These are phyloP conservation scores for Aspergillus clavatus DNA, from an alignment of 2,329 filamentous ascomycete species.

Conservation along the genomic window DNA sequence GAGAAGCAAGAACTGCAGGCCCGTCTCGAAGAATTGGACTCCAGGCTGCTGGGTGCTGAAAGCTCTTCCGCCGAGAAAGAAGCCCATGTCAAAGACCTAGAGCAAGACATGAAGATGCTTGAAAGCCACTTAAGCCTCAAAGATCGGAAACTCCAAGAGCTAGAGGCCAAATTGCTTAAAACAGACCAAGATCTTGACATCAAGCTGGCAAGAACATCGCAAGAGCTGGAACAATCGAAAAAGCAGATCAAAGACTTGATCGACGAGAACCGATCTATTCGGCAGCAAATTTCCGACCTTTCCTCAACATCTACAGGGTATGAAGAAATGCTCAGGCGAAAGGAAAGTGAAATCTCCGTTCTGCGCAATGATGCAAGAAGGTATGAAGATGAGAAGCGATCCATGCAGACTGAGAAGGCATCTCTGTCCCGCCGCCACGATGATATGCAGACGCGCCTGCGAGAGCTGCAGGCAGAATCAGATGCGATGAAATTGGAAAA, in stretches of 20 bases:
- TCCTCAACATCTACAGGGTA: slow-evolving; percentile 91
- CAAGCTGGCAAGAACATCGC: slow-evolving; percentile 71
- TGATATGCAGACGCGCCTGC: slow-evolving; percentile 67
- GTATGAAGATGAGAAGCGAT: slow-evolving; percentile 72
- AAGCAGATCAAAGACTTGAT: slow-evolving; percentile 70
- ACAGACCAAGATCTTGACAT: slow-evolving; percentile 84
- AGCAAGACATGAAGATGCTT: slow-evolving; percentile 83
- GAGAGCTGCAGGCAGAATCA: slow-evolving; percentile 81
- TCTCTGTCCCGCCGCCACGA: slow-evolving; percentile 71
- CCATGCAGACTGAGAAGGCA: slow-evolving; percentile 73
- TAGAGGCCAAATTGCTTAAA: slow-evolving; percentile 78
- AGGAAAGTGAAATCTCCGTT: slow-evolving; percentile 86
- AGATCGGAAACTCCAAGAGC: slow-evolving; percentile 80
- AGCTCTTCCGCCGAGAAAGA: slow-evolving; percentile 67
- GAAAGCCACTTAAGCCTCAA: slow-evolving; percentile 85
- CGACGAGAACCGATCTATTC: slow-evolving; percentile 75
- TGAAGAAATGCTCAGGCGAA: slow-evolving; percentile 86
- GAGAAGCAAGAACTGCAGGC: slow-evolving; percentile 74
- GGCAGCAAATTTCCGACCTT: slow-evolving; percentile 79
- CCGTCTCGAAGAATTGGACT: slow-evolving; percentile 65
- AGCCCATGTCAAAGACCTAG: slow-evolving; percentile 68
- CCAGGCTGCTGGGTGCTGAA: slow-evolving; percentile 65
- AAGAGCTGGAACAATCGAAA: slow-evolving; percentile 71
- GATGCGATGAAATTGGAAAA: slow-evolving; percentile 83
- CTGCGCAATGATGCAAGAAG: slow-evolving; percentile 80